Evolutionary conservation across 306 rosid species (phyloP).

Genomic region (Delonix regia): DNA sequence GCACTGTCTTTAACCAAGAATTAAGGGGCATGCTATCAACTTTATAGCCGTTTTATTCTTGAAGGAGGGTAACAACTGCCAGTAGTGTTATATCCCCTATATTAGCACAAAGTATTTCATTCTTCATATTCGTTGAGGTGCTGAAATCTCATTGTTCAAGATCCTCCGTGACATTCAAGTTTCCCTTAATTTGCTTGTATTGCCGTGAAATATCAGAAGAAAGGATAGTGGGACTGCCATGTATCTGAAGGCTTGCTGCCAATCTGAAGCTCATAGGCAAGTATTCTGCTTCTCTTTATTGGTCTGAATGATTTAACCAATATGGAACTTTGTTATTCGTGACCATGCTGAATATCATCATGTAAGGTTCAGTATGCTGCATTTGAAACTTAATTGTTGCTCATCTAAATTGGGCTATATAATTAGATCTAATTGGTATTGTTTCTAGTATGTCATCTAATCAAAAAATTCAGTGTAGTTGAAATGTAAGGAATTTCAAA

Average conservation of each 20-base stretch:
- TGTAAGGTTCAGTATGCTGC: constrained; percentile 43
- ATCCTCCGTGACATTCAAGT: constrained; percentile 31
- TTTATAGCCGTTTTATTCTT: constrained; percentile 22
- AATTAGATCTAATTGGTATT: constrained; percentile 32
- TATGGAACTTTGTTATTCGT: constrained; percentile 46
- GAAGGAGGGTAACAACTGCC: constrained; percentile 30
- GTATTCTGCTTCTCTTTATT: constrained; percentile 58
- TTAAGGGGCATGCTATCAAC: constrained; percentile 19
- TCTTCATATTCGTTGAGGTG: constrained; percentile 42
- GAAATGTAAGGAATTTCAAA: not conserved
- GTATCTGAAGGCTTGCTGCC: constrained; percentile 49
- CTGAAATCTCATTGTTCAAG: constrained; percentile 41
- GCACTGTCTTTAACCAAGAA: constrained; percentile 30
- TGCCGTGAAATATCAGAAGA: constrained; percentile 48
- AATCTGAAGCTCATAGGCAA: constrained; percentile 67
- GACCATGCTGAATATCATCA: constrained; percentile 49
- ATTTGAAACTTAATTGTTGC: constrained; percentile 40
- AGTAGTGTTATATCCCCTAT: constrained; percentile 33
- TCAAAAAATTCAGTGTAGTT: not conserved
- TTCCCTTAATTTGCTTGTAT: constrained; percentile 36
- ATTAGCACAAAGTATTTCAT: constrained; percentile 21
- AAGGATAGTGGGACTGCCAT: constrained; percentile 40
- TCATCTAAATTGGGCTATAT: constrained; percentile 36
- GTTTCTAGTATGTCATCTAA: not conserved
- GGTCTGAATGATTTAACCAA: constrained; percentile 49